Conservation (phyloP, 164 flowering plant species). For the Magnolia kwangsiensis region DNA sequence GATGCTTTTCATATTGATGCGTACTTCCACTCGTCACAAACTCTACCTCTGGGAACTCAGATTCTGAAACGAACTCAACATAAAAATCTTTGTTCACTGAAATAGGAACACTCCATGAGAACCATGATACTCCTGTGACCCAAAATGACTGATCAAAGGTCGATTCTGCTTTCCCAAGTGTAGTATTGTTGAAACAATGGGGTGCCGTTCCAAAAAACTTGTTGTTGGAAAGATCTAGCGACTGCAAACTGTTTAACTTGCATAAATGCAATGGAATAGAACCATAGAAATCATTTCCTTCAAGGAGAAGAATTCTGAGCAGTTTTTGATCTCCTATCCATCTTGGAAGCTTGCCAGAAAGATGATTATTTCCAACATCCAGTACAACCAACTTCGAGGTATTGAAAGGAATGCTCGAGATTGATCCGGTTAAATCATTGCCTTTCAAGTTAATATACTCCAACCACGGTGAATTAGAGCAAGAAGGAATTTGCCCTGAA, state of each 20-base stretch:
- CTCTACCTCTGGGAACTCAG: slow-evolving; percentile 3
- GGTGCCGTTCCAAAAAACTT: slow-evolving; percentile 4
- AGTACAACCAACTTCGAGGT: background rate
- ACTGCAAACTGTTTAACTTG: background rate
- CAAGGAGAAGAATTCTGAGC: slow-evolving; percentile 3
- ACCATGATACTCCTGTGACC: background rate
- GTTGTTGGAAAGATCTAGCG: slow-evolving; percentile 7
- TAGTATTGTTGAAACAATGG: background rate
- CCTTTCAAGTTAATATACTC: background rate
- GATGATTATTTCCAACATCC: slow-evolving; percentile 1
- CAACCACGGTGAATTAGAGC: background rate
- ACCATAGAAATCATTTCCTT: background rate
- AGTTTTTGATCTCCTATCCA: background rate
- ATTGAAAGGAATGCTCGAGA: background rate
- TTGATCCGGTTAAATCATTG: slow-evolving; percentile 6
- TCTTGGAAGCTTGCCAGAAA: slow-evolving; percentile 2
- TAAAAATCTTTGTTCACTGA: background rate
- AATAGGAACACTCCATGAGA: background rate
- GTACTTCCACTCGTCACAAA: slow-evolving; percentile 12
- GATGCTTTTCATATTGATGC: slow-evolving; percentile 6
- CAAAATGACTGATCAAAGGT: background rate
- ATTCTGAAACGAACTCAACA: background rate
- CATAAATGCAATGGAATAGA: slow-evolving; percentile 4
- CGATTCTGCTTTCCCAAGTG: background rate
- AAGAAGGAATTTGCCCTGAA: slow-evolving; percentile 4